Evolutionary conservation across 2,329 filamentous ascomycete genomes (phyloP), one percentile per base, ranked within the genome.

Genomic region (Talaromyces sp.): DNA sequence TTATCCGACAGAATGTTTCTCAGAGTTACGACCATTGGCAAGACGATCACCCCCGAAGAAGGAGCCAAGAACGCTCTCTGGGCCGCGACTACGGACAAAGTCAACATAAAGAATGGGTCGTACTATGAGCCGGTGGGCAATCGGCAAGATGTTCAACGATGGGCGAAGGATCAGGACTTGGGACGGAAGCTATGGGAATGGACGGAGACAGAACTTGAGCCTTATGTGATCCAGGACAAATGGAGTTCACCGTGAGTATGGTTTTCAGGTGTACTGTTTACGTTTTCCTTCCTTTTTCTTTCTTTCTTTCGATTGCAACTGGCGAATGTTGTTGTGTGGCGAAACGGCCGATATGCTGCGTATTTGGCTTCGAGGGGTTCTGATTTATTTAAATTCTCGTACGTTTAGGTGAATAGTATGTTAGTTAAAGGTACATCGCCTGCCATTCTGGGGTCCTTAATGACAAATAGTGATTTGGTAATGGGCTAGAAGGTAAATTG

Each of bases 31-130:
- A 30, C 14, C 16, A 12, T 42, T 23, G 23, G 27, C 5, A 51
- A 18, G 30, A 54, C 9, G 34, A n/a, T 59, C 9, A 27, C 47
- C 1, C 18, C 34, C 2, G 31, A 52, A 16, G 57, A 59, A 30
- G 78, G 78, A 0, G 73, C 76, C 1, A 62, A 76, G 30, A 80
- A 77, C 59, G 72, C 76, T 64, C 67, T 81, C n/a, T 81, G 74
- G 74, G 73, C 74, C 2, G 75, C 74, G n/a, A 76, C 74, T 12
- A 69, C 69, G 8, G 65, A 69, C 23, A 72, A 66, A 54, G 71
- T 73, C 23, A 60, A 66, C 1, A 58, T 79, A 54, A 40, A 10
- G 23, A 78, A 72, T 58, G 78, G 78, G 0, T 73, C 70, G 53
- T 80, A 78, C 63, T 80, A 79, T 64, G 70, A 72, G 9, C 77